Evolutionary conservation across 1,284 basidiomycete genomes (phyloP).

Genomic region (Austroboletus olivaceoglutinosus): DNA sequence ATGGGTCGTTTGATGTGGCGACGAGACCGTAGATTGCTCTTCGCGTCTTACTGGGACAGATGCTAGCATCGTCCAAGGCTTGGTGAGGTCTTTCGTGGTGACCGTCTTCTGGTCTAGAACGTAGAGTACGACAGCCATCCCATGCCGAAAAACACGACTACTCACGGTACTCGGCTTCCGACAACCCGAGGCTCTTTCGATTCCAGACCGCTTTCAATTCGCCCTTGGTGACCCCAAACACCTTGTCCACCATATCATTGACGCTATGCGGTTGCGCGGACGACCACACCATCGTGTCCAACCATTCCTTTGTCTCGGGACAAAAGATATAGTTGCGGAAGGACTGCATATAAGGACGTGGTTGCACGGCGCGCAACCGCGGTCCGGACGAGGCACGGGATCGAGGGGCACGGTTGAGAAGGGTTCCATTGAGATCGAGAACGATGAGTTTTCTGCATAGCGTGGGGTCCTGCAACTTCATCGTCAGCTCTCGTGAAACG

Average conservation of each 20-base stretch:
- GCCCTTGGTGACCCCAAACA: slow-evolving; percentile 46
- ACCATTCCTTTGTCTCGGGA: slow-evolving; percentile 52
- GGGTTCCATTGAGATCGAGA: slow-evolving; percentile 81
- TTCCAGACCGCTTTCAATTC: slow-evolving; percentile 72
- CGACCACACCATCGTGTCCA: slow-evolving; percentile 86
- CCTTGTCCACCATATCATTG: slow-evolving; percentile 61
- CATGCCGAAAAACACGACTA: slow-evolving; percentile 2
- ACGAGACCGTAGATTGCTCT: background rate
- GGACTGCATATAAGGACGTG: slow-evolving; percentile 67
- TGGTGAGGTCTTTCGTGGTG: slow-evolving; percentile 75
- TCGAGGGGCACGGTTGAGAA: slow-evolving; percentile 59
- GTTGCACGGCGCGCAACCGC: slow-evolving; percentile 36
- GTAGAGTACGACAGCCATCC: background rate
- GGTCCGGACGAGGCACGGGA: slow-evolving; percentile 29
- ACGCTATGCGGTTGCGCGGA: slow-evolving; percentile 82
- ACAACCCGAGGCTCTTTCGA: slow-evolving; percentile 70
- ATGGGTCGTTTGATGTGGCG: slow-evolving; percentile 35
- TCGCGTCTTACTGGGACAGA: slow-evolving; percentile 3
- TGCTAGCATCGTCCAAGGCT: slow-evolving; percentile 54
- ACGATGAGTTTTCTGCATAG: slow-evolving; percentile 66
- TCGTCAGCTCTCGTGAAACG: slow-evolving; percentile 36
- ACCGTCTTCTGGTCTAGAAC: slow-evolving; percentile 58
- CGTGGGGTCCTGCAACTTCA: slow-evolving; percentile 33
- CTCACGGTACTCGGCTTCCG: slow-evolving; percentile 59
- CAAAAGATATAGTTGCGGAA: slow-evolving; percentile 68